Base-by-base conservation (phyloP, 805 yeast genomes). In the Saccharomycopsis microspora region DNA sequence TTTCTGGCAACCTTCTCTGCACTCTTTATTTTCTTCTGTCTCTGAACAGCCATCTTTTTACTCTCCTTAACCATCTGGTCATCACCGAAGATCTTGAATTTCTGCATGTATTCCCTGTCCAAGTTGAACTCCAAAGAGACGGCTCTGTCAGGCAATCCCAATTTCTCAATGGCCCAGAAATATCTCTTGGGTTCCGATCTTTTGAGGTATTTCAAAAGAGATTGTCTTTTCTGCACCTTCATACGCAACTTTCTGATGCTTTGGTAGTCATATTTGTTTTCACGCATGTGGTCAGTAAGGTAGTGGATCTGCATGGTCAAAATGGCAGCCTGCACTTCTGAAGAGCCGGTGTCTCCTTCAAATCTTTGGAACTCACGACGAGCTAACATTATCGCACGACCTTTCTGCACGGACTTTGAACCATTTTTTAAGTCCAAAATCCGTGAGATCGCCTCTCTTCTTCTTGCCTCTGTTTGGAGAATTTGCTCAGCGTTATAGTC, bases 291-390 rank as follows among this genome's bases (percentile, higher is more conserved):
- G 41, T 76, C 74, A 68, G 85, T 85, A 53, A 85, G 69, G 54
- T 76, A 80, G 55, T 82, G 85, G 56, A 93, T 86, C 58, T 77
- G 76, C 43, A 86, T 81, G 0, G 97, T 87, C 67, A 82, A 67
- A 31, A 85, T 74, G 3, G 97, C 97, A 2, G 97, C 96, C 65
- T 89, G 97, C 30, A 89, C 96, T 66, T 90, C 97, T 46, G 95
- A 79, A 1, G 96, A 85, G 3, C 95, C 97, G 1, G 96, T 85
- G 62, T 93, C 97, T 46, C 95, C 96, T 42, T 80, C 87, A 54
- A 74, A 72, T 58, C 95, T 73, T 56, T 78, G 80, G 64, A 90
- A 89, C 66, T 90, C 97, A 56, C 74, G 66, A 44, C 78, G 71
- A 1, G 97, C 96, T 42, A 82, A 62, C 42, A 66, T 65, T 2